Evolutionary conservation across 2,329 filamentous ascomycete species (phyloP).

Genomic region (Aspergillus ruber): DNA sequence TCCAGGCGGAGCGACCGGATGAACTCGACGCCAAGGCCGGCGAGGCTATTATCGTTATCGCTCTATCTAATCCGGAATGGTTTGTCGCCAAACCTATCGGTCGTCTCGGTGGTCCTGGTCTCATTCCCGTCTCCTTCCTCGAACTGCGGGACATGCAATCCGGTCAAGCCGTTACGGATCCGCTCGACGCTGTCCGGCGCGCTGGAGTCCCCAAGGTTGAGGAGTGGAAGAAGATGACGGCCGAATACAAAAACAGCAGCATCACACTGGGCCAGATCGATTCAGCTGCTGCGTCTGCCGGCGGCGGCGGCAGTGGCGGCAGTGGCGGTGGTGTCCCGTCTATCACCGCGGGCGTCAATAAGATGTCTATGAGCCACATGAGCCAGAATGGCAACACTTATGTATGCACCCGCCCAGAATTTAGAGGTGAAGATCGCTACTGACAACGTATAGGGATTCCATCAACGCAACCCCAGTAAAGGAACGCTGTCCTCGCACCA

Average conservation of each 20-base stretch:
- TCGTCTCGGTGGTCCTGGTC: conserved; percentile 83
- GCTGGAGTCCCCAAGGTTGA: conserved; percentile 92
- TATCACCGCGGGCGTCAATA: conserved; percentile 65
- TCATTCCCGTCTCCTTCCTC: conserved; percentile 95
- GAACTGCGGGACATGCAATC: conserved; percentile 93
- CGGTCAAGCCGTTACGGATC: conserved; percentile 72
- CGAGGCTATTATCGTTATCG: conserved; percentile 96
- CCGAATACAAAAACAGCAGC: conserved; percentile 98
- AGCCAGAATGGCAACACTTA: conserved; percentile 45
- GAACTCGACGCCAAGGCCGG: conserved; percentile 92
- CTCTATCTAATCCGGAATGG: conserved; percentile 97
- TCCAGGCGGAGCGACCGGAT: conserved; percentile 89
- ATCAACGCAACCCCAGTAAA: conserved; percentile 36
- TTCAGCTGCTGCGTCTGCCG: conserved; percentile 11
- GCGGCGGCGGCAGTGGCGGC: conserved; percentile 3
- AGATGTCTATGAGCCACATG: conserved; percentile 65
- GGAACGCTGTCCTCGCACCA: conserved; percentile 22
- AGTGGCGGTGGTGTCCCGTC: conserved; percentile 40
- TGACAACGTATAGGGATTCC: conserved; percentile 21
- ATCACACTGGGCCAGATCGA: conserved; percentile 93
- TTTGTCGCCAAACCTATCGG: conserved; percentile 99
- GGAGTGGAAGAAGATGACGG: conserved; percentile 99
- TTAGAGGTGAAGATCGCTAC: not conserved
- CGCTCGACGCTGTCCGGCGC: conserved; percentile 74
- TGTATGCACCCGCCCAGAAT: conserved; percentile 35